phyloP scores from a whole-genome alignment of 2,329 filamentous ascomycete genomes.

The Beauveria bassiana region DNA sequence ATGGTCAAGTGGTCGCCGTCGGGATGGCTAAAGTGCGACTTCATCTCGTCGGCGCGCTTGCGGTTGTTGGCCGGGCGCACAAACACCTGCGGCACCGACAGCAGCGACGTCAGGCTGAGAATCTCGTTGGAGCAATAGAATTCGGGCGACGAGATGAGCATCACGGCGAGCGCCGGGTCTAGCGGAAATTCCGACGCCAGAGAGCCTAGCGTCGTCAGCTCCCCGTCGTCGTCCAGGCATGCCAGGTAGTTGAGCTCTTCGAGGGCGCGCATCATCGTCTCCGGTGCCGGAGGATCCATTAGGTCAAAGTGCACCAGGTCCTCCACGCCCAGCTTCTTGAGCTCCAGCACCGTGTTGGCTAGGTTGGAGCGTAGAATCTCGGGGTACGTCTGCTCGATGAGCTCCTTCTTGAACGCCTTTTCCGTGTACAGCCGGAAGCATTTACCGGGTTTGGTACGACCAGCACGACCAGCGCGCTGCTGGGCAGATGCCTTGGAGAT shows the following conservation, averaged over 20 bases:
- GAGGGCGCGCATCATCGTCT: slow-evolving; percentile 95
- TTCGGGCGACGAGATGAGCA: slow-evolving; percentile 95
- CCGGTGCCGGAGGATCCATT: slow-evolving; percentile 95
- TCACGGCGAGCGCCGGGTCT: slow-evolving; percentile 88
- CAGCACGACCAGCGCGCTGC: slow-evolving; percentile 96
- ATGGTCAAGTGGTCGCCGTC: slow-evolving; percentile 95
- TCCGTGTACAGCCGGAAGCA: slow-evolving; percentile 98
- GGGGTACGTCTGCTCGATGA: slow-evolving; percentile 95
- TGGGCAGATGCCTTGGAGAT: slow-evolving; percentile 97
- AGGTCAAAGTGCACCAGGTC: slow-evolving; percentile 97
- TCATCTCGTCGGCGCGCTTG: slow-evolving; percentile 96
- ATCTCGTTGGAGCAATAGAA: slow-evolving; percentile 99
- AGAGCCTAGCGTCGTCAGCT: slow-evolving; percentile 77
- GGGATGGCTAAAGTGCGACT: slow-evolving; percentile 81
- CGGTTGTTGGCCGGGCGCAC: slow-evolving; percentile 77
- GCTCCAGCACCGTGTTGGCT: slow-evolving; percentile 86
- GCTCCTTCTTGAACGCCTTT: slow-evolving; percentile 90
- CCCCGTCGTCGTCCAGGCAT: slow-evolving; percentile 92
- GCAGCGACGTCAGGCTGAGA: slow-evolving; percentile 83
- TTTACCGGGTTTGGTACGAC: slow-evolving; percentile 96
- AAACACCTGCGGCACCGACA: slow-evolving; percentile 93
- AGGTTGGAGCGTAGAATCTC: slow-evolving; percentile 94
- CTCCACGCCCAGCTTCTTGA: slow-evolving; percentile 94
- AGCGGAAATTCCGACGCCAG: slow-evolving; percentile 92
- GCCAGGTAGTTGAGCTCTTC: slow-evolving; percentile 97